Evolutionary conservation across 108 stramenopile genomes (phyloP).

Genomic region (Conticribra weissflogii): DNA sequence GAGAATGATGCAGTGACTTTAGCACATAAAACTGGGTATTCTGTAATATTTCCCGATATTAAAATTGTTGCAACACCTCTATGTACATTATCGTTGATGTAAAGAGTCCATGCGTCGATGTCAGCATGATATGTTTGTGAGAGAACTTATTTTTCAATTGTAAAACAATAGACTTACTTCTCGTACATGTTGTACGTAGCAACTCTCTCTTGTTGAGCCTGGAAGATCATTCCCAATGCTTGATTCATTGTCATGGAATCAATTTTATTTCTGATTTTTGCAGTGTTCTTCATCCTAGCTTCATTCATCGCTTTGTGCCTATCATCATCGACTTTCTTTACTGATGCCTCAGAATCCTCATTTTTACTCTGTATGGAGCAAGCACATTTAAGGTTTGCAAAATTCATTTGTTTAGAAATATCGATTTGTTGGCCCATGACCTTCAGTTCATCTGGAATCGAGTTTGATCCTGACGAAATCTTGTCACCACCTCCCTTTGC

Average conservation of each 20-base stretch:
- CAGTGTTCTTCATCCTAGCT: constrained; percentile 37
- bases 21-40: constrained; percentile 68
- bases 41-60: constrained; percentile 61
- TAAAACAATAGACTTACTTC: constrained; percentile 46
- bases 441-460: constrained; percentile 47
- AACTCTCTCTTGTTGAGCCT: constrained; percentile 74
- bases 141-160: too few species aligned
- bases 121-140: too few species aligned
- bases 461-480: constrained; percentile 8
- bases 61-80: constrained; percentile 65
- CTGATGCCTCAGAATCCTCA: background rate
- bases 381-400: constrained; percentile 28
- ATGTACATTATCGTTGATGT: too few species aligned
- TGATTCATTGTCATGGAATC: constrained; percentile 51
- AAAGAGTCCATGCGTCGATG: too few species aligned
- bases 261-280: constrained; percentile 47
- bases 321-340: constrained; percentile 13
- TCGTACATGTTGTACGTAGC: constrained; percentile 65
- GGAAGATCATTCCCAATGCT: constrained; percentile 56
- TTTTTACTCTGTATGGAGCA: constrained; percentile 15
- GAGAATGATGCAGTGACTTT: constrained; percentile 79
- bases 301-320: constrained; percentile 43
- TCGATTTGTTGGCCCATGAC: constrained; percentile 80
- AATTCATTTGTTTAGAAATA: constrained; percentile 42
- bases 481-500: constrained; percentile 21